Evolutionary conservation across 2,329 filamentous ascomycete species (phyloP).

Genomic region (Coniochaeta prunicola): DNA sequence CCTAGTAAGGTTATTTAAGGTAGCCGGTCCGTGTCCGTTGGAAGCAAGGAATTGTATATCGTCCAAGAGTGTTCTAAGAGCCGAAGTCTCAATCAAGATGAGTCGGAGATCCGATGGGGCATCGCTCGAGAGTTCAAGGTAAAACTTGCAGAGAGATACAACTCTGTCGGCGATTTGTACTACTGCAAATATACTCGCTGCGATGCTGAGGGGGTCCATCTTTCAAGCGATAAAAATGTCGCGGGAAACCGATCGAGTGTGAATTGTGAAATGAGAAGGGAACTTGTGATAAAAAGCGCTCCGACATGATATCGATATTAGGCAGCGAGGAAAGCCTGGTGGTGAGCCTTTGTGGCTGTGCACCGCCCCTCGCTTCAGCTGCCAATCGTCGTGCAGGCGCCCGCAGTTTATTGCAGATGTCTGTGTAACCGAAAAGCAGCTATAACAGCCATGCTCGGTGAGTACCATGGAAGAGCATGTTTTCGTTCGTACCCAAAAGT

Average conservation of each 20-base stretch:
- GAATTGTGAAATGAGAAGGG: neutral
- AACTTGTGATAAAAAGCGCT: neutral
- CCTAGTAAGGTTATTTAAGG: neutral
- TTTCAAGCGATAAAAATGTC: neutral
- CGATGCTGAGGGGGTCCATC: constrained; percentile 8
- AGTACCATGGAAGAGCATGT: too few relatives aligned
- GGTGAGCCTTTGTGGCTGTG: neutral
- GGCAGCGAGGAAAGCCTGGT: neutral
- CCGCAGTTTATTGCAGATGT: too few relatives aligned
- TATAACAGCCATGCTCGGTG: too few relatives aligned
- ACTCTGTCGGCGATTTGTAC: constrained; percentile 7
- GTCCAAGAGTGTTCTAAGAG: constrained; percentile 5
- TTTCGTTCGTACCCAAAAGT: too few relatives aligned
- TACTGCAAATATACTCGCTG: constrained; percentile 9
- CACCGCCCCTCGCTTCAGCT: neutral
- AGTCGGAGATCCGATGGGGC: constrained; percentile 9
- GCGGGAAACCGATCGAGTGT: neutral
- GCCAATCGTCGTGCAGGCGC: neutral
- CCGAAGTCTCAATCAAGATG: constrained; percentile 8
- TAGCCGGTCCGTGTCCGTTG: neutral
- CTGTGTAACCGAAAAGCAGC: too few relatives aligned
- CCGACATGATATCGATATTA: neutral
- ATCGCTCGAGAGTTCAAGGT: constrained; percentile 5
- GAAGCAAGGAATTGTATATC: constrained; percentile 4
- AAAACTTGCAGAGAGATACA: constrained; percentile 8